Evolutionary conservation across 768 basidiomycete genomes (phyloP).

Genomic region (Myochromella boudieri): DNA sequence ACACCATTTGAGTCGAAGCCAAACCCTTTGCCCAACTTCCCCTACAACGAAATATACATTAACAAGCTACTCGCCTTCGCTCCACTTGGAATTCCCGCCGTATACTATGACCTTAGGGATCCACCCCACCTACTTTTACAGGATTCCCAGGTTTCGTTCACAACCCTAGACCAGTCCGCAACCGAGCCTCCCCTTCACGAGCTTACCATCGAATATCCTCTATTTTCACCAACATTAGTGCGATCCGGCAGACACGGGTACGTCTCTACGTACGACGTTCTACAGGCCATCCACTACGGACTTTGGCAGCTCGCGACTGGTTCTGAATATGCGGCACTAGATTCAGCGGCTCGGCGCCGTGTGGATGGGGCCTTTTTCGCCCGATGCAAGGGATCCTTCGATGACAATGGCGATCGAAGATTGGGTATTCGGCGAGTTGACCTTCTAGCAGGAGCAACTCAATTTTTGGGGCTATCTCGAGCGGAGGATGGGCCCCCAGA

Average conservation of each 20-base stretch:
- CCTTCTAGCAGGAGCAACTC: constrained; percentile 44
- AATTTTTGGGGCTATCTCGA: constrained; percentile 51
- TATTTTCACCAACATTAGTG: constrained; percentile 35
- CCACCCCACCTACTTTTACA: constrained; percentile 28
- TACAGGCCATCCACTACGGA: constrained; percentile 43
- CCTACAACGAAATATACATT: constrained; percentile 34
- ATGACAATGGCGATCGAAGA: constrained; percentile 33
- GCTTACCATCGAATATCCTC: constrained; percentile 34
- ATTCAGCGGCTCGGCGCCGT: constrained; percentile 28
- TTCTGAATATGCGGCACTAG: constrained; percentile 41
- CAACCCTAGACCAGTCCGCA: constrained; percentile 40
- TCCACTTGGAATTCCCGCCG: constrained; percentile 29
- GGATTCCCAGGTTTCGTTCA: constrained; percentile 21
- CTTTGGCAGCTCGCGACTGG: constrained; percentile 46
- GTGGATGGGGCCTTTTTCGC: constrained; percentile 47
- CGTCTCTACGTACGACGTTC: constrained; percentile 49
- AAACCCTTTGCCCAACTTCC: constrained; percentile 23
- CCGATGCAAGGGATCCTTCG: constrained; percentile 34
- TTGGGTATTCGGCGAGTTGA: constrained; percentile 59
- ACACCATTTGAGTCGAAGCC: constrained; percentile 15
- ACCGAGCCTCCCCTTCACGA: constrained; percentile 38
- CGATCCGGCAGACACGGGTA: constrained; percentile 27
- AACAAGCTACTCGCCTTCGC: constrained; percentile 41
- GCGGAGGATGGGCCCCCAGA: constrained; percentile 38
- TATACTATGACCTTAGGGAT: constrained; percentile 37